Percentiles rank a stretch among this genome's conserved stretches.
Conservation (phyloP, 306 rosid species). For the barrel medic (Medicago truncatula) region MtrunA17r5.0-ANR NC_053045.1:10289001-10289500, state of each 20-base stretch:
- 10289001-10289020: too few species aligned
- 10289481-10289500: slow-evolving; percentile 48
- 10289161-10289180: too few species aligned
- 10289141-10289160: too few species aligned
- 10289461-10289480: slow-evolving; percentile 47
- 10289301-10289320: background rate
- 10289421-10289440: slow-evolving; percentile 47
- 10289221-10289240: too few species aligned
- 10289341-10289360: background rate
- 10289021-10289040: too few species aligned
- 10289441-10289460: slow-evolving; percentile 36
- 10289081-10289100: too few species aligned
- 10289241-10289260: background rate
- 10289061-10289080: too few species aligned
- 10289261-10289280: background rate
- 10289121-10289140: too few species aligned
- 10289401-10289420: slow-evolving; percentile 43
- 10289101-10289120: too few species aligned
- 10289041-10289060: too few species aligned
- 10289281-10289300: background rate
- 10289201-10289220: too few species aligned
- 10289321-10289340: background rate
- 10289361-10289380: slow-evolving; percentile 41
- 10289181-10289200: too few species aligned
- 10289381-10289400: slow-evolving; percentile 44